Conservation (phyloP, 116 monocot species). For the Trichopus zeylanicus region DNA sequence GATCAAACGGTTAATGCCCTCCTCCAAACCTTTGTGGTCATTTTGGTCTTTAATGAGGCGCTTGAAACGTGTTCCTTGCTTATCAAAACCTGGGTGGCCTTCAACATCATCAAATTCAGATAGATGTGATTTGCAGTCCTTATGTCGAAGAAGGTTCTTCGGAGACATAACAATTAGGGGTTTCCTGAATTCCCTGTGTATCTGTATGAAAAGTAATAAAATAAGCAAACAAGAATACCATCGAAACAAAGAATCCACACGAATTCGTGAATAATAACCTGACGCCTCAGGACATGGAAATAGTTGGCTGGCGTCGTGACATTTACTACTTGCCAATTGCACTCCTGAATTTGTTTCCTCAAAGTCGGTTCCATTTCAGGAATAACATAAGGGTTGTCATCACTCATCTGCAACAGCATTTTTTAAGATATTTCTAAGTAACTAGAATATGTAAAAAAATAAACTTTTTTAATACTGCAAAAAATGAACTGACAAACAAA, state of each 20-base stretch:
- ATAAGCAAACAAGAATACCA: neutral
- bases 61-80: neutral
- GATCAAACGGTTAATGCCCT: neutral
- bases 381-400: neutral
- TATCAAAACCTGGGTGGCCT: neutral
- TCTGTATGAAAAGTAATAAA: neutral
- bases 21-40: neutral
- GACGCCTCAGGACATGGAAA: neutral
- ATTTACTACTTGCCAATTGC: slow-evolving; percentile 38
- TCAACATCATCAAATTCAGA: neutral
- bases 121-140: neutral
- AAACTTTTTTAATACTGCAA: too few relatives aligned
- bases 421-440: too few relatives aligned
- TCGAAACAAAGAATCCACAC: neutral
- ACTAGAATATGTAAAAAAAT: too few relatives aligned
- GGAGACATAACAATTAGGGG: neutral
- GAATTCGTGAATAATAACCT: neutral
- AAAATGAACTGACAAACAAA: too few relatives aligned
- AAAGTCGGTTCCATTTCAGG: neutral
- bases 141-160: neutral
- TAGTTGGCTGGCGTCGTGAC: slow-evolving; percentile 29
- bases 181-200: neutral
- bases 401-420: neutral
- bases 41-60: neutral
- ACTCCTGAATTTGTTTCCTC: neutral